Base-by-base conservation (phyloP, 2,329 filamentous ascomycete genomes). In the Aspergillus niger region DNA sequence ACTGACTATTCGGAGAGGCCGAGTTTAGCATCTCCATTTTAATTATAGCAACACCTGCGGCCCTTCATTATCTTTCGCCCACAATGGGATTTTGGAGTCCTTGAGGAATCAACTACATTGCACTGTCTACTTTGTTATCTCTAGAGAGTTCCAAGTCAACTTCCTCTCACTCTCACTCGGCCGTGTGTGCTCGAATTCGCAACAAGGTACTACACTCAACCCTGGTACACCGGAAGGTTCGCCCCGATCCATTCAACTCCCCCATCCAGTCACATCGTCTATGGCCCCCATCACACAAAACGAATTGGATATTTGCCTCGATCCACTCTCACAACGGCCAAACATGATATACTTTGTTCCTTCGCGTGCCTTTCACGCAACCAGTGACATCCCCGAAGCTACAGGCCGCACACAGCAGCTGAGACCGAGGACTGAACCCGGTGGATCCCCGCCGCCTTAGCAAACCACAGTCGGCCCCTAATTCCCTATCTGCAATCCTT, bases 221-320 rank as follows among this genome's bases (percentile, higher is more conserved):
- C 69, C 63, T 70, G 69, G 66, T 69, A 63, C 64, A 57, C 49
- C 62, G 52, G 64, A 69, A 70, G 68, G 71, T 66, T 70, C 68
- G 70, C 65, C 65, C 69, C 69, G 70, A 65, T 52, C 62, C 66
- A 59, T 36, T 36, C 32, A 36, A 36, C 32, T 36, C 63, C 62
- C 55, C 63, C 58, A 60, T 57, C 61, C 55, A 62, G 55, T 44
- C 51, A 60, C 36, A 32, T 51, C 50, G n/a, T 36, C 11, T 11
- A 51, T 17, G 5, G 11, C 32, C 20, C 41, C 30, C 41, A 50
- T 54, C 32, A 17, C 39, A 41, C n/a, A 28, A 11, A 53, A n/a
- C 13, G 26, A 17, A 28, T 8, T 15, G 26, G 28, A 36, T 17
- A 47, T 13, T 26, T 47, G 28, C 53, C 13, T 41, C 36, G 22